Evolutionary conservation across 148 eudicot species (phyloP).

Genomic region (Pharnaceum exiguum): DNA sequence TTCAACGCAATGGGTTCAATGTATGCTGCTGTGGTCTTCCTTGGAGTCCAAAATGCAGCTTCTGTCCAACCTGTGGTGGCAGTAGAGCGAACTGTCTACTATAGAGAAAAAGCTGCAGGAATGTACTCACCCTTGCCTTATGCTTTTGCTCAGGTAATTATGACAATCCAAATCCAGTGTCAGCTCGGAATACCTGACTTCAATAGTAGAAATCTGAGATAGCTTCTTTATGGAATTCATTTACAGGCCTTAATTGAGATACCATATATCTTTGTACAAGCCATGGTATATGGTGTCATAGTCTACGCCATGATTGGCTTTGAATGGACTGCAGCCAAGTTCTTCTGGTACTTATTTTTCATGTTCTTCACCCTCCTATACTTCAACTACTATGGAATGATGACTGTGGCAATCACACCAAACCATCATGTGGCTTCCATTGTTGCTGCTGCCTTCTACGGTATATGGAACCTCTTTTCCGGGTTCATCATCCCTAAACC

Average conservation of each 20-base stretch:
- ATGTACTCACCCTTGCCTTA: constrained; percentile 80
- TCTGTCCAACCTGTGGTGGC: constrained; percentile 73
- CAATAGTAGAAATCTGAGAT: too few relatives aligned
- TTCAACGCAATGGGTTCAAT: constrained; percentile 75
- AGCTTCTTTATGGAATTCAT: too few relatives aligned
- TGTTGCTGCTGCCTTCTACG: constrained; percentile 42
- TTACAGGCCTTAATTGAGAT: constrained; percentile 59
- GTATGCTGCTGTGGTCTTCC: constrained; percentile 57
- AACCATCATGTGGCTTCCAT: constrained; percentile 57
- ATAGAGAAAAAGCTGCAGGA: constrained; percentile 79
- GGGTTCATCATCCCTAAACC: constrained; percentile 62
- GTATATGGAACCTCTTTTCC: constrained; percentile 58
- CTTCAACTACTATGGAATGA: constrained; percentile 72
- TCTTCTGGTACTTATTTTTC: constrained; percentile 62
- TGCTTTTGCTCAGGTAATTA: constrained; percentile 68
- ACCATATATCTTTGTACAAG: constrained; percentile 54
- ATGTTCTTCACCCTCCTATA: constrained; percentile 59
- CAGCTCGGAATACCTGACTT: too few relatives aligned
- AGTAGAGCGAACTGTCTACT: constrained; percentile 64
- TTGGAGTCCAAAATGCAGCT: constrained; percentile 53
- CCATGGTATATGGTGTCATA: constrained; percentile 41
- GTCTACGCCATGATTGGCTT: constrained; percentile 76
- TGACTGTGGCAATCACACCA: constrained; percentile 62
- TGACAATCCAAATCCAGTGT: too few relatives aligned
- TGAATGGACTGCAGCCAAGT: constrained; percentile 64